Conservation (phyloP, 2,329 filamentous ascomycete genomes). For the Xylaria sp. region DNA sequence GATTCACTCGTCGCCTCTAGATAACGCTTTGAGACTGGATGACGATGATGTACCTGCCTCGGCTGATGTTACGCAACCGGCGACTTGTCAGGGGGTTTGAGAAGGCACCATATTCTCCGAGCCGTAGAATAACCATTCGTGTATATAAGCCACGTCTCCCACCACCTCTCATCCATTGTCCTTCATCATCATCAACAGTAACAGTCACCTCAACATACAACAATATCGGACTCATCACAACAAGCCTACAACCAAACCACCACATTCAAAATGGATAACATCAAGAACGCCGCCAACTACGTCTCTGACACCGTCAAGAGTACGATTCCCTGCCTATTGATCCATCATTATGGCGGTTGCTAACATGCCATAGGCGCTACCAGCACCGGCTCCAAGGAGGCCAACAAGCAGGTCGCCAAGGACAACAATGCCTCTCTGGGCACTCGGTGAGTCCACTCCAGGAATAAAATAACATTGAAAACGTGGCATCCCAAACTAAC, state of each 20-base stretch:
- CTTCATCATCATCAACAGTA: slow-evolving; percentile 1
- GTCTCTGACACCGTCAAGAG: slow-evolving; percentile 68
- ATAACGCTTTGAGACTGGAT: too few relatives aligned
- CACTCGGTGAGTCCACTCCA: slow-evolving; percentile 55
- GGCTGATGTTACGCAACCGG: background rate
- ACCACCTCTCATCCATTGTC: background rate
- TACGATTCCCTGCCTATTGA: slow-evolving; percentile 5
- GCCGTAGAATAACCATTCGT: background rate
- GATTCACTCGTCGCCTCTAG: background rate
- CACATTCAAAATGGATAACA: slow-evolving; percentile 56
- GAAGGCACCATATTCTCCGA: slow-evolving; percentile 1
- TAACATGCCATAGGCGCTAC: slow-evolving; percentile 42
- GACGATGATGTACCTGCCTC: slow-evolving; percentile 1
- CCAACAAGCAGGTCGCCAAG: slow-evolving; percentile 73
- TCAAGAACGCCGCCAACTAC: slow-evolving; percentile 71
- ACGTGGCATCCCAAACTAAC: slow-evolving; percentile 41
- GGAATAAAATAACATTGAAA: too few relatives aligned
- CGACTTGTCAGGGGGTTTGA: background rate
- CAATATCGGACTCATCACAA: slow-evolving; percentile 19
- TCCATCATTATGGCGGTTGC: background rate
- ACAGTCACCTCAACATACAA: background rate
- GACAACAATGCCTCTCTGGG: slow-evolving; percentile 57
- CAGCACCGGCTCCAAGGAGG: slow-evolving; percentile 66
- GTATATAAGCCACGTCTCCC: slow-evolving; percentile 36
- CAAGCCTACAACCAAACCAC: slow-evolving; percentile 20